Conservation (phyloP, 2,329 filamentous ascomycete genomes). For the Bimuria novae-zelandiae region DNA sequence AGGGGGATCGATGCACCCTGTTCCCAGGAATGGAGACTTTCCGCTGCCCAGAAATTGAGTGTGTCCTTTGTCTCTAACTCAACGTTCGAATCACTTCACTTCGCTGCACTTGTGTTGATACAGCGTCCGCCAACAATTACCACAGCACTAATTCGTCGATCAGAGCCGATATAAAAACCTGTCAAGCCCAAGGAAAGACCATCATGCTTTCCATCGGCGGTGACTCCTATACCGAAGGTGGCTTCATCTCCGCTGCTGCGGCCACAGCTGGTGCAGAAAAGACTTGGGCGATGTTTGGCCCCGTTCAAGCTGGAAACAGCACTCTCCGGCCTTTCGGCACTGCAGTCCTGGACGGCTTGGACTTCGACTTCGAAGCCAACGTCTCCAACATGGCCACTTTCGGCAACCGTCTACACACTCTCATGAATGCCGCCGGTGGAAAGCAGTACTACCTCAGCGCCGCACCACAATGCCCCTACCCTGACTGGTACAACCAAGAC, state of each 20-base stretch:
- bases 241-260: conserved; percentile 52
- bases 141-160: too few species aligned
- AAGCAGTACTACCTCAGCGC: conserved; percentile 65
- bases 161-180: conserved; percentile 58
- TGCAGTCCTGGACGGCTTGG: conserved; percentile 73
- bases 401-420: conserved; percentile 59
- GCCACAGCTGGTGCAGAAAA: conserved; percentile 57
- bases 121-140: too few species aligned
- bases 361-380: conserved; percentile 72
- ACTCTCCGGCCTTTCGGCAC: conserved; percentile 68
- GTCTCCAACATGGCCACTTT: conserved; percentile 66
- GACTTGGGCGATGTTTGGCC: conserved; percentile 74
- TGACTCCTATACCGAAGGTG: conserved; percentile 70
- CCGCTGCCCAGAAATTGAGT: conserved; percentile 69
- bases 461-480: conserved; percentile 71
- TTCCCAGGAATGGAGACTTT: conserved; percentile 64
- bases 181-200: conserved; percentile 68
- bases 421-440: conserved; percentile 57
- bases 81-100: not conserved
- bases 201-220: conserved; percentile 75
- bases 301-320: conserved; percentile 48
- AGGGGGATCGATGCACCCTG: conserved; percentile 63
- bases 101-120: too few species aligned
- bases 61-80: conserved; percentile 32
- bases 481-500: conserved; percentile 63